Percentiles rank a stretch among this genome's conserved stretches.
phyloP scores from a whole-genome alignment of 371 early-diverging fungal species.

The Funneliformis caledonium region DNA sequence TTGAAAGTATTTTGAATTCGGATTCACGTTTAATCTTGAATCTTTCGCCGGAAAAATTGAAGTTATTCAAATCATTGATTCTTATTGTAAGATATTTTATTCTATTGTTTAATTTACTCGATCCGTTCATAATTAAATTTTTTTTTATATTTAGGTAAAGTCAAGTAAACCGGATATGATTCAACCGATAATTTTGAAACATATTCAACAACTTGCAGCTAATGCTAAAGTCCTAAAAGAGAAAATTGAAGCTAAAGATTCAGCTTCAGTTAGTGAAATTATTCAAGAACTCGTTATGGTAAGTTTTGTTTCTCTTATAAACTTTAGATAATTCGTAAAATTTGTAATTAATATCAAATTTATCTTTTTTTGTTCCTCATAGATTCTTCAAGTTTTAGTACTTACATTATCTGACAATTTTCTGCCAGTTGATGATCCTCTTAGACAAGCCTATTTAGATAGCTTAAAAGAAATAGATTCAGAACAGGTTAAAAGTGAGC shows the following conservation, averaged over 20 bases:
- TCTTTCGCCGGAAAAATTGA: not conserved
- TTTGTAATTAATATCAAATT: not conserved
- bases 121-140: not conserved
- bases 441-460: conserved; percentile 22
- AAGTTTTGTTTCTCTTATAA: not conserved
- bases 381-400: conserved; percentile 23
- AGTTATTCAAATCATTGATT: conserved; percentile 29
- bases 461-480: conserved; percentile 20
- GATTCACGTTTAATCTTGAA: conserved; percentile 14
- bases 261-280: not conserved
- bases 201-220: conserved; percentile 35
- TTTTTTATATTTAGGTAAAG: conserved; percentile 26
- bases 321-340: not conserved
- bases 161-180: conserved; percentile 26
- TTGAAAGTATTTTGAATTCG: conserved; percentile 36
- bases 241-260: conserved; percentile 35
- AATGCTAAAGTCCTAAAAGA: conserved; percentile 32
- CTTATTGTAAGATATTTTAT: conserved; percentile 16
- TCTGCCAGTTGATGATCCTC: conserved; percentile 23
- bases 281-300: conserved; percentile 25
- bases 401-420: conserved; percentile 18
- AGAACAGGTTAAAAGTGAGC: conserved; percentile 9
- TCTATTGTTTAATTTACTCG: not conserved
- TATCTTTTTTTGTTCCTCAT: not conserved
- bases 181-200: conserved; percentile 34